These are phyloP conservation scores for Cercophora newfieldiana DNA, from an alignment of 495 filamentous ascomycete genomes.

Conservation along the genomic window DNA sequence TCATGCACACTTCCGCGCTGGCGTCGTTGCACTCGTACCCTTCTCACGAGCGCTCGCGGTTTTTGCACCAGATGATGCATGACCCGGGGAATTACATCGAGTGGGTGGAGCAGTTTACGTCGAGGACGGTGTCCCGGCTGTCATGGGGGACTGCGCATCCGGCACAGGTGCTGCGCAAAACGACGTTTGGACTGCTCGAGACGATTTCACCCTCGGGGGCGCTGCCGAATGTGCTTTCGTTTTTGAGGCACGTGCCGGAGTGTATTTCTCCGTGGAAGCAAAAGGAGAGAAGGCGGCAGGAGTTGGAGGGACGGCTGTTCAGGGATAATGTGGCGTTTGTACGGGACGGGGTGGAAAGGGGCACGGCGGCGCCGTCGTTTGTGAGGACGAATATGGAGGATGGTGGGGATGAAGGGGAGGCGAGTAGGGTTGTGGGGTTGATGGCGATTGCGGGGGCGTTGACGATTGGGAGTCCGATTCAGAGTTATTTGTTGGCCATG, in stretches of 20 bases:
- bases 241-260: conserved; percentile 46
- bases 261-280: conserved; percentile 53
- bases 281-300: conserved; percentile 44
- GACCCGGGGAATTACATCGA: conserved; percentile 51
- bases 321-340: conserved; percentile 46
- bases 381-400: conserved; percentile 47
- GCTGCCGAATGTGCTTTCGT: conserved; percentile 51
- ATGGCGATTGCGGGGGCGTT: conserved; percentile 52
- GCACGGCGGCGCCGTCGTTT: conserved; percentile 39
- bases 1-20: conserved; percentile 52
- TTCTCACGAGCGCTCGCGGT: conserved; percentile 53
- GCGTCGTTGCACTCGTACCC: conserved; percentile 52
- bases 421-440: conserved; percentile 45
- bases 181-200: conserved; percentile 58
- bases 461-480: conserved; percentile 53
- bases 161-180: conserved; percentile 51
- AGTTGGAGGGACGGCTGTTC: conserved; percentile 41
- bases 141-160: conserved; percentile 56
- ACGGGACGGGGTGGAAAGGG: conserved; percentile 25
- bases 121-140: conserved; percentile 58
- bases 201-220: conserved; percentile 58
- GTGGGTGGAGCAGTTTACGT: conserved; percentile 59
- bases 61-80: conserved; percentile 47
- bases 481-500: conserved; percentile 61
- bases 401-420: conserved; percentile 32